Evolutionary conservation across 2,329 filamentous ascomycete species (phyloP).

Genomic region (Escovopsis sp.): DNA sequence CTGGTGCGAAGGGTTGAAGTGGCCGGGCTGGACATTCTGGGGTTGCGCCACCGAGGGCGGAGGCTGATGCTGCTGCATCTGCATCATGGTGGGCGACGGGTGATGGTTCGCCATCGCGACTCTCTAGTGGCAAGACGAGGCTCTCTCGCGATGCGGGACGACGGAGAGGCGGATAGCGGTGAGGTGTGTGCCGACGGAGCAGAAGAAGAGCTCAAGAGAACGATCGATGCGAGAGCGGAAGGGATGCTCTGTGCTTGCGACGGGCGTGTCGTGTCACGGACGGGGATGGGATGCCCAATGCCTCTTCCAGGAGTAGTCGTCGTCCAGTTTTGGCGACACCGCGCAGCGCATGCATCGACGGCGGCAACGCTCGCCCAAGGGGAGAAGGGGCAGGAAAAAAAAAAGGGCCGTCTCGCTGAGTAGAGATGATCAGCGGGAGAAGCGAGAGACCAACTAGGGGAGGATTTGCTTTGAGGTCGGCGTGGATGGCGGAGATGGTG

Average conservation of each 20-base stretch:
- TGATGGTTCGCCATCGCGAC: conserved; percentile 60
- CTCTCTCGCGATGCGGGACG: conserved; percentile 4
- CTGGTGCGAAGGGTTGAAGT: conserved; percentile 56
- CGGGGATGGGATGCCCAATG: conserved; percentile 2
- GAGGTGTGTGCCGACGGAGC: conserved; percentile 8
- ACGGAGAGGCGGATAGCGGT: conserved; percentile 5
- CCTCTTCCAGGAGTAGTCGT: conserved; percentile 1
- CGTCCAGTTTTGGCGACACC: neutral
- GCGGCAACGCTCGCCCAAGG: neutral
- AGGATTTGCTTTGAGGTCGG: too few relatives aligned
- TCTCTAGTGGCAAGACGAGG: conserved; percentile 2
- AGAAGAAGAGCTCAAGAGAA: too few relatives aligned
- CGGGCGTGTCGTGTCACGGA: neutral
- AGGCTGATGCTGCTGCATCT: conserved; percentile 40
- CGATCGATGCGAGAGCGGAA: conserved; percentile 5
- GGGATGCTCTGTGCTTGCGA: neutral
- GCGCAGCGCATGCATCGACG: conserved; percentile 3
- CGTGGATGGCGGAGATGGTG: neutral
- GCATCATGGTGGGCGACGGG: conserved; percentile 67
- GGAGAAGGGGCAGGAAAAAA: neutral
- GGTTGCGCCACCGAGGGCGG: conserved; percentile 45
- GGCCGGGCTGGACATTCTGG: conserved; percentile 39
- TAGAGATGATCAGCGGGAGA: neutral
- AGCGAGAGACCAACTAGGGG: conserved; percentile 1
- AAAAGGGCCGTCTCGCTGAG: neutral